phyloP scores from a whole-genome alignment of 2,329 filamentous ascomycete species.

The Arthrinium phaeospermum region DNA sequence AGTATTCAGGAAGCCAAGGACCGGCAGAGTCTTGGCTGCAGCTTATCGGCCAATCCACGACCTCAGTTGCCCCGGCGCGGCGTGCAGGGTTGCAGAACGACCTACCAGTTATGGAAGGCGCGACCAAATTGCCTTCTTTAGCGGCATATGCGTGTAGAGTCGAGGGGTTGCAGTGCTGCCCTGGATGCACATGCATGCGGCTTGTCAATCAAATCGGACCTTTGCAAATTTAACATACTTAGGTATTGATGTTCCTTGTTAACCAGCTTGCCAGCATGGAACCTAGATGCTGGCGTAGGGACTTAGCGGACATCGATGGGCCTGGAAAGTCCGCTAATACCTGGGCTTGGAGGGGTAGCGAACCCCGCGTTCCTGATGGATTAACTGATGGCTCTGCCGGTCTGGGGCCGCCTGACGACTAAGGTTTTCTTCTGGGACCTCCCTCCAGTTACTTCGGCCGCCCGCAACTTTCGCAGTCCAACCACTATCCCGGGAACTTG shows the following conservation, averaged over 20 bases:
- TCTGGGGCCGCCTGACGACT: background rate
- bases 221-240: background rate
- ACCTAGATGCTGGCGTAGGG: background rate
- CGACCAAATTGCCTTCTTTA: background rate
- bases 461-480: background rate
- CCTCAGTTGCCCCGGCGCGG: background rate
- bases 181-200: background rate
- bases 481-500: background rate
- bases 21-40: conserved; percentile 1
- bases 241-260: no score
- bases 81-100: background rate
- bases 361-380: background rate
- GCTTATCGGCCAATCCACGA: conserved; percentile 7
- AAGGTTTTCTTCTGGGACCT: background rate
- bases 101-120: conserved; percentile 8
- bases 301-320: background rate
- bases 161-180: background rate
- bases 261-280: background rate
- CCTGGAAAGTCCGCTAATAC: background rate
- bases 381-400: no score
- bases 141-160: background rate
- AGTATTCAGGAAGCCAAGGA: background rate
- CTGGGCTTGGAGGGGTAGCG: background rate
- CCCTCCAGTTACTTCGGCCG: no score
- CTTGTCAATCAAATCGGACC: background rate